A percentile compares a stretch with the other conserved stretches of the same genome.
Evolutionary conservation across 1,284 basidiomycete genomes (phyloP).

Genomic region (Phenoliferia sp.): DNA sequence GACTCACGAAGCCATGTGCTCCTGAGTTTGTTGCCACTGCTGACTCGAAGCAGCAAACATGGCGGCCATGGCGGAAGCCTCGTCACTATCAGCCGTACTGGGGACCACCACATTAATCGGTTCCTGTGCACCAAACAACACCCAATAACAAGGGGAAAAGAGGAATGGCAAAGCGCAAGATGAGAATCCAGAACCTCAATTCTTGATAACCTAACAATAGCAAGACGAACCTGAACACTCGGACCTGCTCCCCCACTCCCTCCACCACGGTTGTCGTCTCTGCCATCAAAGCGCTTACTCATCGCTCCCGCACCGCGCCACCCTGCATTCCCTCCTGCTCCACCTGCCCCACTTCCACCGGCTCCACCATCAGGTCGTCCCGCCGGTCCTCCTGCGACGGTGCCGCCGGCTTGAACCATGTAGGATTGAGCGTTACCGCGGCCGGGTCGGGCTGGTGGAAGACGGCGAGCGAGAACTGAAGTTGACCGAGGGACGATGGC

Average conservation of each 20-base stretch:
- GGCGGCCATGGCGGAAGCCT: constrained; percentile 82
- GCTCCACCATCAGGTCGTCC: not conserved
- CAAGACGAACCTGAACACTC: constrained; percentile 2
- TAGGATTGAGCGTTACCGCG: constrained; percentile 67
- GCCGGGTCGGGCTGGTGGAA: constrained; percentile 79
- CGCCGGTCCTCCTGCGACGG: not conserved
- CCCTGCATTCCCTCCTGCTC: constrained; percentile 28
- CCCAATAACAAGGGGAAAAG: not conserved
- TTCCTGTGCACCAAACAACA: constrained; percentile 6
- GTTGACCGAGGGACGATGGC: constrained; percentile 89
- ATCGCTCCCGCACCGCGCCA: constrained; percentile 46
- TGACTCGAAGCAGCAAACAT: constrained; percentile 89
- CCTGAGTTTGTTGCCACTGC: constrained; percentile 93
- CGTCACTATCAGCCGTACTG: constrained; percentile 51
- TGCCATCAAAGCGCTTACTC: constrained; percentile 85
- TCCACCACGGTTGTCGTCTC: constrained; percentile 51
- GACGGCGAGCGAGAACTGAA: constrained; percentile 84
- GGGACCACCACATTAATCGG: constrained; percentile 21
- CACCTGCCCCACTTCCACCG: constrained; percentile 1
- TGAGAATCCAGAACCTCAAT: constrained; percentile 6
- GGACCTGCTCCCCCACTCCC: not conserved
- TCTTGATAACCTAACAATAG: not conserved
- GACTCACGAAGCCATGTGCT: constrained; percentile 76
- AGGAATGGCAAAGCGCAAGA: not conserved
- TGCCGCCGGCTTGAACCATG: constrained; percentile 23